Evolutionary conservation across 768 basidiomycete genomes (phyloP), one percentile per base, ranked within the genome.

Genomic region (Boletus reticulatus): DNA sequence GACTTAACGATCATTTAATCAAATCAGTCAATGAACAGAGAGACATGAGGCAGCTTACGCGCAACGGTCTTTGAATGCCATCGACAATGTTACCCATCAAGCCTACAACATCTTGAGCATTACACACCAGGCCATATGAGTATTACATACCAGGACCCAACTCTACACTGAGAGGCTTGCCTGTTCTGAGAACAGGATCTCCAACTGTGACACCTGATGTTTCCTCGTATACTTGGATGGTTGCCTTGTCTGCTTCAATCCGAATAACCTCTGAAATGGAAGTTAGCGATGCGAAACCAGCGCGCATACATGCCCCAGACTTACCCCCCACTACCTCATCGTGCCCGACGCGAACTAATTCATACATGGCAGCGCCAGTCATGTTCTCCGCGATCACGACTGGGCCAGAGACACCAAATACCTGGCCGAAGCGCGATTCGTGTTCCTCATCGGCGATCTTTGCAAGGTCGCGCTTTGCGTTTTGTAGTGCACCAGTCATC

Each of bases 81-180:
- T 98, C 95, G 63, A 96, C 94, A 66, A 99, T 99, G 72, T 99
- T 98, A n/a, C 87, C 87, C 97, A 99, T 98, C 55, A 99, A 77
- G 63, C 97, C 96, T 97, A 56, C 2, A 43, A 27, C 12, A 37
- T 16, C 16, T 50, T 62, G 42, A 58, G 48, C 51, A 57, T 9
- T 16, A 39, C 24, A 43, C 12, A 12, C 10, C 13, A 19, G 50
- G 7, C 17, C 44, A 50, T 27, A 43, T 24, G 34, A 9, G 11
- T 37, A 12, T 44, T 44, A 72, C 81, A 53, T 67, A 94, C 95
- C 96, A 67, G 97, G 97, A 34, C 97, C 97, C 39, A 99, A 82
- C 73, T 99, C 97, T 55, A 98, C 97, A 71, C 92, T 94, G 53
- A 99, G 83, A 31, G 97, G 97, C 72, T 99, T 99, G 44, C 96